Conservation (phyloP, 2,329 filamentous ascomycete species). For the Alternaria rosae region DNA sequence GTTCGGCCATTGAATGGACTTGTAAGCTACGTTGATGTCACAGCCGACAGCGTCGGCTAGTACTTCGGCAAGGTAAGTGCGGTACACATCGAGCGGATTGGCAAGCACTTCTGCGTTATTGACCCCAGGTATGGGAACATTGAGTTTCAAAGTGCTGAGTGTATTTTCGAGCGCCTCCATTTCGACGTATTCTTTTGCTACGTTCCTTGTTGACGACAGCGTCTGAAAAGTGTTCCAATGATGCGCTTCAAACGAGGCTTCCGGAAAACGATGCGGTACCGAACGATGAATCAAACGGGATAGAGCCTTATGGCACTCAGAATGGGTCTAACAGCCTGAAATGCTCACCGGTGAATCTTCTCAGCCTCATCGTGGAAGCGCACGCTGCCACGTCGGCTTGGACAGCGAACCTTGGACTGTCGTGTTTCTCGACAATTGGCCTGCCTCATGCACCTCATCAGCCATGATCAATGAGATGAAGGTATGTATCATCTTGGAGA, state of each 20-base stretch:
- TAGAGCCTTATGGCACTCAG: no score
- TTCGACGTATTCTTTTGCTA: no score
- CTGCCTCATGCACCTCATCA: background rate
- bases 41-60: slow-evolving; percentile 23
- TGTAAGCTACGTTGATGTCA: slow-evolving; percentile 27
- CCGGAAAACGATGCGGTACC: no score
- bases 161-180: no score
- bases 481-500: background rate
- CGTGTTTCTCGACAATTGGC: background rate
- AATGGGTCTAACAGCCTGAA: background rate
- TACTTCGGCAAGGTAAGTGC: slow-evolving; percentile 32
- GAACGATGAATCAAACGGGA: no score
- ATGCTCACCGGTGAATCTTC: background rate
- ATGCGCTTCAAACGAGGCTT: no score
- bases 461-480: background rate
- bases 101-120: slow-evolving; percentile 5
- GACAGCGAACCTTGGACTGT: background rate
- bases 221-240: no score
- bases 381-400: background rate
- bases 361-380: background rate
- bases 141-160: no score
- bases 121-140: no score
- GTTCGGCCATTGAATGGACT: slow-evolving; percentile 39
- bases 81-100: slow-evolving; percentile 40
- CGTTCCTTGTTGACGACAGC: no score